Base-by-base conservation (phyloP, 805 yeast genomes). In the Sungouiella blattae region DNA sequence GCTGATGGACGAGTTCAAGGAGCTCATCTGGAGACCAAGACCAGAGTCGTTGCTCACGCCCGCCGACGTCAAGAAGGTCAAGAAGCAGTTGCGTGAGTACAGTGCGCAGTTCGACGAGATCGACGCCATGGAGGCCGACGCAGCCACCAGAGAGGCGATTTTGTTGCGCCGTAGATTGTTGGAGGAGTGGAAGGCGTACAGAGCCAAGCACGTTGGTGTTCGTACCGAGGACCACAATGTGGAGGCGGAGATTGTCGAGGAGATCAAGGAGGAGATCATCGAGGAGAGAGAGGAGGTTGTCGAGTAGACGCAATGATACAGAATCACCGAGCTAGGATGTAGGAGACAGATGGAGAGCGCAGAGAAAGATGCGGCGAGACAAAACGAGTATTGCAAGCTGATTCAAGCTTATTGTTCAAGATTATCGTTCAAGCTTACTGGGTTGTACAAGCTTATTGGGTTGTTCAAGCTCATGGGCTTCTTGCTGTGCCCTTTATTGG, bases 21-120 rank as follows among this genome's bases (percentile, higher is more conserved):
- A 85, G 43, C 86, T 91, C 54, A 71, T 78, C 43, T 93, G 99
- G 99, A 85, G 99, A 73, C 98, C 98, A 54, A 82, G 98, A 69
- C 98, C 98, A 33, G 77, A 76, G 13, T 73, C 88, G 2, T 63
- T 81, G 46, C 77, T 93, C 57, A 70, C 80, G 42, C 78, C 81
- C 52, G 83, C 78, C 47, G 94, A 87, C 61, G 78, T 78, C 71
- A 87, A 87, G 83, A 83, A 82, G 74, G 87, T 93, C 44, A 78
- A 87, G 71, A 85, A 86, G 83, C 83, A 83, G 69, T 68, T 91
- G 70, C 78, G 82, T 59, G 91, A 86, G 64, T 87, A 84, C 75
- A 73, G 88, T 51, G 93, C 93, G 27, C 88, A 87, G 65, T 93
- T 89, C 68, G 98, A 91, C 50, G 96, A 88, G 67, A 71, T 75